Evolutionary conservation across 2,329 filamentous ascomycete species (phyloP).

Genomic region (Pseudopithomyces maydicus): DNA sequence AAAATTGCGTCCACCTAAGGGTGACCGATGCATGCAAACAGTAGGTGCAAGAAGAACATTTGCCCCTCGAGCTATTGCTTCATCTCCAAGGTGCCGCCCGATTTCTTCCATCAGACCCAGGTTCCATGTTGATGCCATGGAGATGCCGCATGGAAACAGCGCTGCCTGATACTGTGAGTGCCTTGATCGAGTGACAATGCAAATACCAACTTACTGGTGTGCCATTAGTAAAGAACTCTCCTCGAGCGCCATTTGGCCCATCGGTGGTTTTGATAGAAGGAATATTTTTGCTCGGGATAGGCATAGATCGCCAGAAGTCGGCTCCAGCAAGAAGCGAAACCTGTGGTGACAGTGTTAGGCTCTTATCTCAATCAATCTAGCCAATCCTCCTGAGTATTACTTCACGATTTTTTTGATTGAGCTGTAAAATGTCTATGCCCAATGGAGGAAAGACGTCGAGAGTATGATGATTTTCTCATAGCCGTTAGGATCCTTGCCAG

Average conservation of each 20-base stretch:
- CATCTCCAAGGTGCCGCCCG: slow-evolving; percentile 72
- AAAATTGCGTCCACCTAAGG: slow-evolving; percentile 83
- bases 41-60: slow-evolving; percentile 77
- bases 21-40: slow-evolving; percentile 80
- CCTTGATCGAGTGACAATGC: slow-evolving; percentile 4
- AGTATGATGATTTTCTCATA: too few relatives aligned
- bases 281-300: slow-evolving; percentile 64
- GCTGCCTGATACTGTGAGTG: slow-evolving; percentile 61
- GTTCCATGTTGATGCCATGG: slow-evolving; percentile 81
- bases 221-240: slow-evolving; percentile 67
- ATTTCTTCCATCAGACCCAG: slow-evolving; percentile 70
- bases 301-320: slow-evolving; percentile 73
- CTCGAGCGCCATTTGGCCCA: slow-evolving; percentile 72
- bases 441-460: too few relatives aligned
- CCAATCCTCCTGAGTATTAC: not conserved
- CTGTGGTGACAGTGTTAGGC: slow-evolving; percentile 31
- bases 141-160: slow-evolving; percentile 79
- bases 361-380: not conserved
- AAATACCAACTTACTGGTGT: slow-evolving; percentile 43
- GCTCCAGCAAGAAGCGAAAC: slow-evolving; percentile 54
- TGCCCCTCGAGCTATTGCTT: slow-evolving; percentile 74
- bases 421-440: too few relatives aligned
- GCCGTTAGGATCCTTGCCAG: too few relatives aligned
- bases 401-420: not conserved
- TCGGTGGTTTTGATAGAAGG: slow-evolving; percentile 70